Base-by-base conservation (phyloP, 495 filamentous ascomycete genomes). In the Penicillium desertorum region DNA sequence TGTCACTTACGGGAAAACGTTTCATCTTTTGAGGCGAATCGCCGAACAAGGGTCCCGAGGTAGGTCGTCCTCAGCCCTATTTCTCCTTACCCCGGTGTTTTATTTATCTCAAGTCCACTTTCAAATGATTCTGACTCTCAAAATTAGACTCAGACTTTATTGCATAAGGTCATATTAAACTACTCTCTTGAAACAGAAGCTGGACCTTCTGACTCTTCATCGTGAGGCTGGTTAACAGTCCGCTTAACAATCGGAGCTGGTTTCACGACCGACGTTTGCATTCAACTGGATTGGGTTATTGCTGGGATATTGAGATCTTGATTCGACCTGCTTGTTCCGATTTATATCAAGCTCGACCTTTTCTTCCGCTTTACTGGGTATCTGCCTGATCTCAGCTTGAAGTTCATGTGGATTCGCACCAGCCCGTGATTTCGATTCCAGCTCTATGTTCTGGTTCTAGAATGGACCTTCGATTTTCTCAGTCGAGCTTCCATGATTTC, bases 401-500 rank as follows among this genome's bases (percentile, higher is more conserved):
- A 7, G 57, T 59, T 45, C 32, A 68, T 63, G 54, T 39, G 51
- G 46, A 29, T 30, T 3, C 43, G 43, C 55, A 30, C 50, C 53
- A 43, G 50, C 29, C 44, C 17, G 7, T 54, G 41, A 49, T 54
- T 67, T 74, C 69, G 68, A 65, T 71, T 61, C 47, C 14, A 32
- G 37, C 25, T 68, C 58, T 75, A 74, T 32, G 45, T 48, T 11
- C 16, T 34, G 45, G 42, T 52, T 69, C 59, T 75, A 74, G 71
- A 60, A 88, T 87, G 84, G 81, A 86, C 61, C 77, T 78, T 56
- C 77, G 75, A 66, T 68, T 81, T 56, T 76, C 78, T 39, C 71
- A 80, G 54, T 76, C 81, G 62, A 76, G 70, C 65, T 75, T 83
- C 47, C 65, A 83, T 70, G 78, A 81, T 48, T 77, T 73, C 54